Evolutionary conservation across 495 filamentous ascomycete species (phyloP).

Genomic region (Parachaetomium inaequale): DNA sequence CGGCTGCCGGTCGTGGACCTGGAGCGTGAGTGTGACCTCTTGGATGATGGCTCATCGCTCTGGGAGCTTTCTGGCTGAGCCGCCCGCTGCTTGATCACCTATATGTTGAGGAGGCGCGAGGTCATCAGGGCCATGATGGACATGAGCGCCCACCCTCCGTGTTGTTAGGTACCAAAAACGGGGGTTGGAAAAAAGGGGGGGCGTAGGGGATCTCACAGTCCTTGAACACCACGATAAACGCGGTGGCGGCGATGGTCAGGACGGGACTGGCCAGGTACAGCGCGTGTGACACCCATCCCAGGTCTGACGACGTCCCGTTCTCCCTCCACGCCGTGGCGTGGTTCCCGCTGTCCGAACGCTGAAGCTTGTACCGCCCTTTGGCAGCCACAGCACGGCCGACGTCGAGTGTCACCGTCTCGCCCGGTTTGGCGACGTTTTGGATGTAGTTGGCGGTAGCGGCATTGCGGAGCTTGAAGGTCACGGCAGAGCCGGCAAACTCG

Average conservation of each 20-base stretch:
- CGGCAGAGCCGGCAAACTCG: conserved; percentile 30
- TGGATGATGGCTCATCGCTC: neutral
- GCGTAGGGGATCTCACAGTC: conserved; percentile 40
- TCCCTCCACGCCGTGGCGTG: conserved; percentile 34
- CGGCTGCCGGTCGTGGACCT: neutral
- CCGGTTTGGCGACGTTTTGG: conserved; percentile 43
- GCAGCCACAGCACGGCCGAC: conserved; percentile 34
- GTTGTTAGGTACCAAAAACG: neutral
- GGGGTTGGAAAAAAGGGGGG: neutral
- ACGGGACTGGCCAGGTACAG: conserved; percentile 45
- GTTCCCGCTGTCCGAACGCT: conserved; percentile 22
- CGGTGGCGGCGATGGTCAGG: conserved; percentile 41
- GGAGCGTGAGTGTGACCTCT: neutral
- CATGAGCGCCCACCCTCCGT: conserved; percentile 46
- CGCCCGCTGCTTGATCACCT: conserved; percentile 50
- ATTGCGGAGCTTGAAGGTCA: conserved; percentile 50
- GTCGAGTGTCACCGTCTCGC: conserved; percentile 45
- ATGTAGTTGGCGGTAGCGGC: conserved; percentile 52
- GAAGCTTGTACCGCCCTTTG: conserved; percentile 20
- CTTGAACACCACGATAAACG: conserved; percentile 38
- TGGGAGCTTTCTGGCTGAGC: neutral
- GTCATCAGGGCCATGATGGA: conserved; percentile 46
- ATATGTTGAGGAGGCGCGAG: conserved; percentile 53
- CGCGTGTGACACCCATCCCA: conserved; percentile 40
- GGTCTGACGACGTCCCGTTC: conserved; percentile 27